Evolutionary conservation across 225 moss, liverwort and hornwort genomes (phyloP).

Genomic region (Marchantia paleacea): DNA sequence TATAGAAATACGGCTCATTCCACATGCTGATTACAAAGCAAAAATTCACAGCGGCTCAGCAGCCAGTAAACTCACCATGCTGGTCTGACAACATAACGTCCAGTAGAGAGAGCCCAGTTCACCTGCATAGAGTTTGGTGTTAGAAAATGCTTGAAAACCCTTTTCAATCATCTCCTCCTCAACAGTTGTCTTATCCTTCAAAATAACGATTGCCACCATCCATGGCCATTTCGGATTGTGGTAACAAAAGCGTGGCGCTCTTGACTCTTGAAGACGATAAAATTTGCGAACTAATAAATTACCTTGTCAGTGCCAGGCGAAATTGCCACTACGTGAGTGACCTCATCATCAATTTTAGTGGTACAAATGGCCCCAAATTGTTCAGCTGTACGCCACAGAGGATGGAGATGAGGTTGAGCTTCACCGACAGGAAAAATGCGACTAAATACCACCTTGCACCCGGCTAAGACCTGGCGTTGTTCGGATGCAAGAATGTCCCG

Average conservation of each 20-base stretch:
- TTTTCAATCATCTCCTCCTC: constrained; percentile 15
- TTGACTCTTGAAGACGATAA: not conserved
- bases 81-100: constrained; percentile 91
- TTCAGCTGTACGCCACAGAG: constrained; percentile 88
- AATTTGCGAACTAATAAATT: constrained; percentile 22
- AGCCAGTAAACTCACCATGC: constrained; percentile 65
- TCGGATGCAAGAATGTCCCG: constrained; percentile 79
- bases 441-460: constrained; percentile 91
- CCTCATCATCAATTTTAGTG: constrained; percentile 75
- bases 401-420: constrained; percentile 80
- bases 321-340: constrained; percentile 98
- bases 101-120: constrained; percentile 95
- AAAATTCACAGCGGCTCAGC: not conserved
- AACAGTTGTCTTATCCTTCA: not conserved
- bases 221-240: not conserved
- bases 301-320: constrained; percentile 99
- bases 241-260: not conserved
- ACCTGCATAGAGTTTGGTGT: constrained; percentile 60
- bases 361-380: constrained; percentile 95
- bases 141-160: not conserved
- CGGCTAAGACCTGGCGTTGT: constrained; percentile 77
- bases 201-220: not conserved
- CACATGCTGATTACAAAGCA: not conserved
- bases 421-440: constrained; percentile 96
- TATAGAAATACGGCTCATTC: not conserved